phyloP scores from a whole-genome alignment of 176 grass and related monocot species.

The Eleusine indica region DNA sequence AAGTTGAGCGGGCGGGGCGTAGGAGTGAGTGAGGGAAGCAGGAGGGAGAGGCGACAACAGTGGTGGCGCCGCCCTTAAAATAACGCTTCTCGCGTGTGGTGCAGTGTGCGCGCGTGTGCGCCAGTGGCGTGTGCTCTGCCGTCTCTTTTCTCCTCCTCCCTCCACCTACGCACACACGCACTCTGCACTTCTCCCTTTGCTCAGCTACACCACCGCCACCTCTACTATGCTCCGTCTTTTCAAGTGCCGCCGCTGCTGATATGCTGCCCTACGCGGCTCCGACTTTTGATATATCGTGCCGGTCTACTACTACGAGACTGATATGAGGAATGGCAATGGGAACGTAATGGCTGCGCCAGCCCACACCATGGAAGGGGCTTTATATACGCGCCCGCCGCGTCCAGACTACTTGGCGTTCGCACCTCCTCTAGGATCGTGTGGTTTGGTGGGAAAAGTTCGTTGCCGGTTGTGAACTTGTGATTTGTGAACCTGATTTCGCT shows the following conservation, averaged over 20 bases:
- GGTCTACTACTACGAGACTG: not conserved
- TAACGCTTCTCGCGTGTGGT: constrained; percentile 35
- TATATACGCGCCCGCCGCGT: not conserved
- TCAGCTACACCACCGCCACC: not conserved
- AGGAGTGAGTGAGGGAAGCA: not conserved
- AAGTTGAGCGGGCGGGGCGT: not conserved
- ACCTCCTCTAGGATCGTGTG: not conserved
- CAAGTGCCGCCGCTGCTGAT: not conserved
- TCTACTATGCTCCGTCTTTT: constrained; percentile 18
- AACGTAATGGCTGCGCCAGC: not conserved
- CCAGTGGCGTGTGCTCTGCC: not conserved
- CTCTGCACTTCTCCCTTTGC: not conserved
- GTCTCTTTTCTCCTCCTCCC: not conserved
- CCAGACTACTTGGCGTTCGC: not conserved
- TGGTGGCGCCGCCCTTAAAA: constrained; percentile 47
- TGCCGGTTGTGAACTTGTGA: not conserved
- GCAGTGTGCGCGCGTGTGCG: constrained; percentile 41
- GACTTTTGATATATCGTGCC: not conserved
- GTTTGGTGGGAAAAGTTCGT: not conserved
- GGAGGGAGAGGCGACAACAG: constrained; percentile 34
- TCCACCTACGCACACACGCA: not conserved
- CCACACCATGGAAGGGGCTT: not conserved
- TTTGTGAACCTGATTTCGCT: not conserved
- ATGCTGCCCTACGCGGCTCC: not conserved
- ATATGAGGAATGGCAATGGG: not conserved